Evolutionary conservation across 1,284 basidiomycete genomes (phyloP).

Genomic region (Microbotryomycetes sp.): DNA sequence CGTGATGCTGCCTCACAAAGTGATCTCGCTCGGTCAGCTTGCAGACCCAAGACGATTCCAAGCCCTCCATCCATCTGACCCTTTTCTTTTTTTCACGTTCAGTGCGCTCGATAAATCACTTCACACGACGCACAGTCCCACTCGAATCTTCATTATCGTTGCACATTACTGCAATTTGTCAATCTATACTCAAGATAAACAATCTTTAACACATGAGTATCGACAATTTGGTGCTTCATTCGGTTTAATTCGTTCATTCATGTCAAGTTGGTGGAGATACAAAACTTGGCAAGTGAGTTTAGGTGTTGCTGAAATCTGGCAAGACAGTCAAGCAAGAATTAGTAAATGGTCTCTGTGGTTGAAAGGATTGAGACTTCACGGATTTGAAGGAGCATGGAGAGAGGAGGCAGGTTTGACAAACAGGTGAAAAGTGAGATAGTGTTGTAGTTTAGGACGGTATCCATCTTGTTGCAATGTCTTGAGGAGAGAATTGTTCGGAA

Average conservation of each 20-base stretch:
- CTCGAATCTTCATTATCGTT: constrained; percentile 82
- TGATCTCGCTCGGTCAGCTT: neutral
- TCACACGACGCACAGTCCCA: constrained; percentile 51
- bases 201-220: constrained; percentile 50
- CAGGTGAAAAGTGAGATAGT: no score
- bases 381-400: neutral
- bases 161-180: constrained; percentile 82
- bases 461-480: no score
- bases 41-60: no score
- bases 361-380: neutral
- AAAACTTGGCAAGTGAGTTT: constrained; percentile 28
- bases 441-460: no score
- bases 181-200: constrained; percentile 70
- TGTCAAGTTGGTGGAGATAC: constrained; percentile 29
- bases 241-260: constrained; percentile 5
- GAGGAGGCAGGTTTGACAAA: constrained; percentile 2
- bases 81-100: constrained; percentile 15
- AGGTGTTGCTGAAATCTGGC: constrained; percentile 8
- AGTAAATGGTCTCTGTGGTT: neutral
- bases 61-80: constrained; percentile 35
- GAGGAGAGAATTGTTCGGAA: no score
- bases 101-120: constrained; percentile 57
- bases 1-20: neutral
- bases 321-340: constrained; percentile 14
- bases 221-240: constrained; percentile 9